A percentile compares a stretch with the other conserved stretches of the same genome.
phyloP scores from a whole-genome alignment of 2,329 filamentous ascomycete genomes.

The Trichothecium sympodiale region DNA sequence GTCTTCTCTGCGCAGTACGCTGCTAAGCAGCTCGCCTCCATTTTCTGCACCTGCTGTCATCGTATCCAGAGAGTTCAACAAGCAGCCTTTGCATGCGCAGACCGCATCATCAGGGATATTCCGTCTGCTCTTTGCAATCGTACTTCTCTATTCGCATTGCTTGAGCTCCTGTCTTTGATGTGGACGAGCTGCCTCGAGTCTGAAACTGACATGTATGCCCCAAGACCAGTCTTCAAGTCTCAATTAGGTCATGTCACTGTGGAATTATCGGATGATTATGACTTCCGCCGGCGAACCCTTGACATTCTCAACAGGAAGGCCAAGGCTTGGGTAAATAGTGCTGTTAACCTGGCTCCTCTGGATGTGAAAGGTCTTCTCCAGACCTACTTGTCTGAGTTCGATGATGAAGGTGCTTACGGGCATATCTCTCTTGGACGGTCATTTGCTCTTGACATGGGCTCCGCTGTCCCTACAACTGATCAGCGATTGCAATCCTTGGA shows the following conservation, averaged over 20 bases:
- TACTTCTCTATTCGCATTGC: conserved; percentile 78
- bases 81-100: conserved; percentile 71
- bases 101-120: conserved; percentile 72
- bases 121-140: conserved; percentile 87
- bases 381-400: conserved; percentile 91
- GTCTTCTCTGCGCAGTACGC: conserved; percentile 84
- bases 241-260: conserved; percentile 67
- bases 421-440: conserved; percentile 88
- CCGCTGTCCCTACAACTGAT: conserved; percentile 73
- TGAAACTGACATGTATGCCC: conserved; percentile 88
- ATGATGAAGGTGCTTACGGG: conserved; percentile 82
- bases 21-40: conserved; percentile 74
- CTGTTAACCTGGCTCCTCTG: conserved; percentile 75
- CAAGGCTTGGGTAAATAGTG: conserved; percentile 66
- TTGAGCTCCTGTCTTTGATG: conserved; percentile 88
- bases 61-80: conserved; percentile 85
- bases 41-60: conserved; percentile 87
- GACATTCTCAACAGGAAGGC: conserved; percentile 67
- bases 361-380: conserved; percentile 93
- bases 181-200: conserved; percentile 91
- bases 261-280: conserved; percentile 88
- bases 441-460: conserved; percentile 88
- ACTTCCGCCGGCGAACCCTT: conserved; percentile 68
- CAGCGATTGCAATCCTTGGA: conserved; percentile 78
- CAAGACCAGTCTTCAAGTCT: conserved; percentile 71